Base-by-base conservation (phyloP, 345 rosid genomes). In the Euphorbia pulcherrima region DNA sequence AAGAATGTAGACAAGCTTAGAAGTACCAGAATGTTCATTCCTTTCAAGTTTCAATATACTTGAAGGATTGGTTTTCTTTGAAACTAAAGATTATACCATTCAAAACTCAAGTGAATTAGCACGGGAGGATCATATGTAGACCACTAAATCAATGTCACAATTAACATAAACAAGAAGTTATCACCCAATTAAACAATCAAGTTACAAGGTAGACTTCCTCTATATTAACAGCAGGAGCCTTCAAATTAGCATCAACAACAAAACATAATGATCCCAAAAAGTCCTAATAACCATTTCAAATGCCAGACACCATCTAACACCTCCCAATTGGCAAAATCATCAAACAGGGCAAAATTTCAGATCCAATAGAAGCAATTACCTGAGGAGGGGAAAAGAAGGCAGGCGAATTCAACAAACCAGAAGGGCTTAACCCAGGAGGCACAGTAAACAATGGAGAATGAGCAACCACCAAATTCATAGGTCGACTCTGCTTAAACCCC, bases 381-480 rank as follows among this genome's bases (percentile, higher is more conserved):
- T 80, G 91, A 78, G 95, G 89, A 61, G 96, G 79, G 67, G 88
- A 86, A 81, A 88, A 70, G 54, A 41, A 72, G 5, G 87, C 88
- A 14, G 97, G 94, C 23, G 96, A 88, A 48, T 75, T 80, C 50
- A 93, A 92, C 80, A 90, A 83, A 68, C 89, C 88, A 60, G 97
- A 91, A 75, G 99, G 99, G 75, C 97, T 94, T 74, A 91, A 69
- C 37, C 96, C 99, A 65, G 97, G 79, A 57, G 97, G 96, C 58
- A 89, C 86, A 58, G 91, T 86, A 69, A 89, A 88, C 70, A 82
- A 50, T 26, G 90, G 85, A 58, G 93, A 78, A 70, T 69, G 76
- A 64, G 73, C 82, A 65, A 82, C 84, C 63, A 73, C 76, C 83
- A 79, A 83, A 72, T 65, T 71, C 82, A 62, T 64, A 20, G 87